A percentile compares a stretch with the other conserved stretches of the same genome.
Conservation (phyloP, 164 flowering plant genomes). For the Brasenia schreberi region DNA sequence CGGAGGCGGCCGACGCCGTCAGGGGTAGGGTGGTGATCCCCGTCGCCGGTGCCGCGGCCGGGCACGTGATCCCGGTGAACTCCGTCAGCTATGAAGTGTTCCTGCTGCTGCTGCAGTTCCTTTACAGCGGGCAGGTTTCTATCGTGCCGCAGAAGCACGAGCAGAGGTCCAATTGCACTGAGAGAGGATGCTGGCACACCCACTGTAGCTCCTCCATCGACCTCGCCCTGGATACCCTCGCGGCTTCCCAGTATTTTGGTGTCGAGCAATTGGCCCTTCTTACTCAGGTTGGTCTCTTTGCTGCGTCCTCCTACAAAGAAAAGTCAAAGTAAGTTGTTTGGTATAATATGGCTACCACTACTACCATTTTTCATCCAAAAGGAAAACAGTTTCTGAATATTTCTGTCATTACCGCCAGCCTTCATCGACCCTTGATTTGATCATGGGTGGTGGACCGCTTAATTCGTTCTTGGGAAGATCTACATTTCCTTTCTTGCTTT, state of each 20-base stretch:
- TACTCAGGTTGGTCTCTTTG: conserved; percentile 35
- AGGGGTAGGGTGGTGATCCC: background rate
- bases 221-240: conserved; percentile 91
- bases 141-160: conserved; percentile 95
- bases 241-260: conserved; percentile 91
- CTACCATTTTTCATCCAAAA: too few species aligned
- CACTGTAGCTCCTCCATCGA: conserved; percentile 99
- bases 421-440: too few species aligned
- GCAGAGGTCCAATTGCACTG: conserved; percentile 88
- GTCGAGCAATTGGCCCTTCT: conserved; percentile 95
- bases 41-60: background rate
- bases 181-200: conserved; percentile 96
- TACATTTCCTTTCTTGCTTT: too few species aligned
- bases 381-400: too few species aligned
- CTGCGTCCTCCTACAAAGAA: too few species aligned
- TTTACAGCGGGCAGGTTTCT: conserved; percentile 94
- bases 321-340: too few species aligned
- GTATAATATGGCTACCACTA: too few species aligned
- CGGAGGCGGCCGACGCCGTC: conserved; percentile 28
- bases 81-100: conserved; percentile 97
- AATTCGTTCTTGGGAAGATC: too few species aligned
- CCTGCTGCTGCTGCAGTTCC: conserved; percentile 73
- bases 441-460: too few species aligned
- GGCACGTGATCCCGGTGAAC: conserved; percentile 74
- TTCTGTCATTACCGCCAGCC: too few species aligned